Evolutionary conservation across 2,329 filamentous ascomycete genomes (phyloP).

Genomic region (Epichloe gansuensis): DNA sequence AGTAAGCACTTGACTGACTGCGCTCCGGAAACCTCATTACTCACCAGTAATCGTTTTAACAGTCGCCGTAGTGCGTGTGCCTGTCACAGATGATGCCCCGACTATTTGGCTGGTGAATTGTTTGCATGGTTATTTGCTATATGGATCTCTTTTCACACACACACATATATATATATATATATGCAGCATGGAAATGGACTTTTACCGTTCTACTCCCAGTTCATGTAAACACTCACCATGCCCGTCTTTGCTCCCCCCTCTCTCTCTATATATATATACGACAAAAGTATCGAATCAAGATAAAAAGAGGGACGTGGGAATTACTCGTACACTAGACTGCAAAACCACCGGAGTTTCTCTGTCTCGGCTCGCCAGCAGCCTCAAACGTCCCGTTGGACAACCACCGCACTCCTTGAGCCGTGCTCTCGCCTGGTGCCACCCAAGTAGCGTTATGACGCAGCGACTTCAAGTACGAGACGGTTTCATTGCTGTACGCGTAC

Average conservation of each 20-base stretch:
- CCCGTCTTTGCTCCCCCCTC: too few species aligned
- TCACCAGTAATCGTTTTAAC: background rate
- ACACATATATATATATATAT: too few species aligned
- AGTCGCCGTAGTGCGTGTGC: background rate
- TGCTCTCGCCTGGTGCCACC: constrained; percentile 52
- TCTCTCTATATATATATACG: too few species aligned
- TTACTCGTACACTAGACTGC: constrained; percentile 23
- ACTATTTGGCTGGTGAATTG: too few species aligned
- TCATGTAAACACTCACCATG: too few species aligned
- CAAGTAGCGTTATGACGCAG: constrained; percentile 66
- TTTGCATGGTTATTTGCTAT: too few species aligned
- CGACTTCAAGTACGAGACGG: constrained; percentile 51
- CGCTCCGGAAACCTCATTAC: background rate
- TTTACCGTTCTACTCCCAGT: too few species aligned
- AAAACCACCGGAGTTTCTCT: constrained; percentile 59
- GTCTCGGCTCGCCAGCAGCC: constrained; percentile 72
- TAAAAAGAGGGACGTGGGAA: background rate
- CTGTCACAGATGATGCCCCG: too few species aligned
- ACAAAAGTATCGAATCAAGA: background rate
- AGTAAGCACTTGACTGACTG: background rate
- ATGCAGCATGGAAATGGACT: too few species aligned
- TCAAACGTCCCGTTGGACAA: constrained; percentile 58
- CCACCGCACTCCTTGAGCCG: constrained; percentile 60
- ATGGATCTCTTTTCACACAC: too few species aligned
- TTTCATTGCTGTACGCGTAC: constrained; percentile 56